A percentile compares a stretch with the other conserved stretches of the same genome.
phyloP scores from a whole-genome alignment of 2,329 filamentous ascomycete species.

The Nemania serpens region DNA sequence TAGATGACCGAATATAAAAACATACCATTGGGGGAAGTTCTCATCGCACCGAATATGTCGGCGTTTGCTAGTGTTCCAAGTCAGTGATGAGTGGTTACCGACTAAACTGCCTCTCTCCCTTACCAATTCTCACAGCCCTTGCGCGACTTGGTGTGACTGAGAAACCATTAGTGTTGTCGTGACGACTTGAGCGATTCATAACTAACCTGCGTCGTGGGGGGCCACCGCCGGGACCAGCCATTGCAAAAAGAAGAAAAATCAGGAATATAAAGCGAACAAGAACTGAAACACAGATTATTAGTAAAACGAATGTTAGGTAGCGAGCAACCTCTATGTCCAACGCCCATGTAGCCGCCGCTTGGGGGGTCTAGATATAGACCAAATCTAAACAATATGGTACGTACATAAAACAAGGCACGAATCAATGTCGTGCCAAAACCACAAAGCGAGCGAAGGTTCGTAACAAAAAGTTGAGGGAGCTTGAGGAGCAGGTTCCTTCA shows the following conservation, averaged over 20 bases:
- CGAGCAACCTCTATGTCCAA: neutral
- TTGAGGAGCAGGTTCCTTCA: slow-evolving; percentile 34
- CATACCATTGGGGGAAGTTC: slow-evolving; percentile 94
- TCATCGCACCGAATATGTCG: slow-evolving; percentile 98
- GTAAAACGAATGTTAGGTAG: slow-evolving; percentile 7
- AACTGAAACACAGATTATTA: slow-evolving; percentile 41
- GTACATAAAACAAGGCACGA: slow-evolving; percentile 40
- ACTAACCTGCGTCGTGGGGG: slow-evolving; percentile 74
- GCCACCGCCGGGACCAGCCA: slow-evolving; percentile 94
- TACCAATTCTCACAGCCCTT: slow-evolving; percentile 96
- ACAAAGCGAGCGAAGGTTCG: slow-evolving; percentile 39
- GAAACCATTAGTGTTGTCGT: slow-evolving; percentile 33
- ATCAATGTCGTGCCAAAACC: slow-evolving; percentile 32
- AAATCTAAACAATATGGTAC: slow-evolving; percentile 13
- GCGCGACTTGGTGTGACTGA: slow-evolving; percentile 95
- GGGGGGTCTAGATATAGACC: neutral
- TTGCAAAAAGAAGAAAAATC: slow-evolving; percentile 50
- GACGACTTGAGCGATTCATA: slow-evolving; percentile 8
- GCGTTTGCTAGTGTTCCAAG: slow-evolving; percentile 65
- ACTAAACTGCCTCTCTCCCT: slow-evolving; percentile 31
- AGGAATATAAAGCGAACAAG: slow-evolving; percentile 41
- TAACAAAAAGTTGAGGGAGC: slow-evolving; percentile 25
- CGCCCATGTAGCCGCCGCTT: neutral
- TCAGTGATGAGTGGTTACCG: slow-evolving; percentile 21
- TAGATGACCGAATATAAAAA: slow-evolving; percentile 33